phyloP scores from a whole-genome alignment of 1,139 yeast species.

The Hyphopichia pseudoburtonii region DNA sequence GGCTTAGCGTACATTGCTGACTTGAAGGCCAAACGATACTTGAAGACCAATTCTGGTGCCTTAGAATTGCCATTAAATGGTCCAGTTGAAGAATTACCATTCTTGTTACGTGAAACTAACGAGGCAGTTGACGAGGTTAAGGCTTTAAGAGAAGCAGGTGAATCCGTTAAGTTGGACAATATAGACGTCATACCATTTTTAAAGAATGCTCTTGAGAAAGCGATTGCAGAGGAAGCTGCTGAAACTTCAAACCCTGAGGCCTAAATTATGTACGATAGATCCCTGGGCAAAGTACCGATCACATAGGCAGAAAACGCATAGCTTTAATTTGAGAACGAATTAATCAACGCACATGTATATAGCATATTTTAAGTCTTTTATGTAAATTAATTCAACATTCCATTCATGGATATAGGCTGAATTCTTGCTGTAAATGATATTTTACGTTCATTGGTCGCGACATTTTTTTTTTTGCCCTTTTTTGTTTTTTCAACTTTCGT shows the following conservation, averaged over 20 bases:
- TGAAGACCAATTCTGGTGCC: constrained; percentile 19
- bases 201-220: constrained; percentile 29
- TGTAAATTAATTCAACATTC: no score
- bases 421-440: no score
- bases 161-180: constrained; percentile 31
- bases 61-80: constrained; percentile 36
- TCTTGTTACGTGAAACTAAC: constrained; percentile 42
- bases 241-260: background rate
- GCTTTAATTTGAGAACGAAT: no score
- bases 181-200: constrained; percentile 45
- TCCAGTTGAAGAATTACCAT: constrained; percentile 43
- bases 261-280: no score
- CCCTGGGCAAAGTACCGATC: no score
- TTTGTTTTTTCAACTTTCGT: no score
- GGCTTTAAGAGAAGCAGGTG: constrained; percentile 38
- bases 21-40: constrained; percentile 51
- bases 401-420: no score
- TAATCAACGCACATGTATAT: no score
- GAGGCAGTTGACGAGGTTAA: constrained; percentile 56
- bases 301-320: no score
- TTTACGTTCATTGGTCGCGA: constrained; percentile 4
- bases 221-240: constrained; percentile 14
- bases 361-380: no score
- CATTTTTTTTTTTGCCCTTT: constrained; percentile 3
- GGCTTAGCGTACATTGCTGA: constrained; percentile 71